Base-by-base conservation (phyloP, 2,329 filamentous ascomycete genomes). In the Tolypocladium tundrense region DNA sequence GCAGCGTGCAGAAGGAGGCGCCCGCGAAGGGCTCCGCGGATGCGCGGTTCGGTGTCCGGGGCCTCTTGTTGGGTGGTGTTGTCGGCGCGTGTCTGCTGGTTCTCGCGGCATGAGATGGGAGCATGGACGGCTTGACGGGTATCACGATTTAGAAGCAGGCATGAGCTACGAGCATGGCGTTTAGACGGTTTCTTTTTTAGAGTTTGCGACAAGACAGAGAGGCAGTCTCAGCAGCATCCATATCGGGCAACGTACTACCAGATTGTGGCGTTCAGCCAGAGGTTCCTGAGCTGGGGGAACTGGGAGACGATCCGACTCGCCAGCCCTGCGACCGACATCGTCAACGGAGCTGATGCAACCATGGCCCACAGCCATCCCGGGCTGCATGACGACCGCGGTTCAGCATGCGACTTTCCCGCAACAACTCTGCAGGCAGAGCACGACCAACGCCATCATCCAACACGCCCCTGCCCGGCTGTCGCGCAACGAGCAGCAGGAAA, bases 1-100 rank as follows among this genome's bases (percentile, higher is more conserved):
- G 74, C 8, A 82, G 80, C 35, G 77, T 85, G 55, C 77, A 79
- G 62, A 84, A 84, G 69, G 72, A 75, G 65, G 65, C 77, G n/a
- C 79, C 80, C 0, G 67, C 66, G 10, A 61, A 65, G 35, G 59
- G 61, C 16, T 58, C 54, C 7, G 54, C 59, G 19, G 53, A 53
- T 27, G 40, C 58, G 35, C 19, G 33, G 39, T 9, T 33, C 43
- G n/a, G 55, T 27, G 40, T 21, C 33, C 33, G 14, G n/a, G 37
- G 55, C n/a, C n/a, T 19, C n/a, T 3, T 37, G 35, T 21, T 52
- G 31, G 48, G 48, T 9, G 31, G 48, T 8, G 37, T 40, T 37
- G 27, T 37, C 16, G 55, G 21, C 11, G 55, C 48, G 3, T 24
- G 42, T 21, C 10, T 48, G 27, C n/a, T 45, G 31, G 2, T 14